Evolutionary conservation across 1,284 basidiomycete genomes (phyloP).

Genomic region (Amylostereum chailletii): DNA sequence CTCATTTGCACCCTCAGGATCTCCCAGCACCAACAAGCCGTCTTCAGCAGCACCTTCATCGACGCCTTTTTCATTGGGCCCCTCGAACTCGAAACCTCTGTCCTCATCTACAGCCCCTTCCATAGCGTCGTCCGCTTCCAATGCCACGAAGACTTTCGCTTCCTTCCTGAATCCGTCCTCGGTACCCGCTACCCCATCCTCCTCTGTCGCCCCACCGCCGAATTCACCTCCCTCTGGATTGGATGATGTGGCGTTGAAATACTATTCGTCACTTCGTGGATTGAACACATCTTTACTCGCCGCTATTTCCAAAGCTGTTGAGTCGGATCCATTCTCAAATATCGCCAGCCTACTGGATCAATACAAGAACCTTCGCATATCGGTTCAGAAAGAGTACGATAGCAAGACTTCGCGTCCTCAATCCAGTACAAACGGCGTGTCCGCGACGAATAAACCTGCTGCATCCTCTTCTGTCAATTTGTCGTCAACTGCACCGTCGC

Average conservation of each 20-base stretch:
- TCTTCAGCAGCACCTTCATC: conserved; percentile 5
- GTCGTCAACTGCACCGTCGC: conserved; percentile 5
- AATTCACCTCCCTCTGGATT: conserved; percentile 16
- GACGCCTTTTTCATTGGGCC: conserved; percentile 2
- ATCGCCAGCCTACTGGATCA: conserved; percentile 50
- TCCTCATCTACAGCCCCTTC: conserved; percentile 6
- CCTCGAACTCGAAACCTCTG: conserved; percentile 4
- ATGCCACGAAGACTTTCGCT: conserved; percentile 27
- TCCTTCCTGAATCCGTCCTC: conserved; percentile 20
- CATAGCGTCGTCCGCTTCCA: conserved; percentile 21
- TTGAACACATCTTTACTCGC: conserved; percentile 69
- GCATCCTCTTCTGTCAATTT: conserved; percentile 15
- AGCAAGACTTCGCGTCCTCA: conserved; percentile 16
- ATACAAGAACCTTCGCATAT: conserved; percentile 54
- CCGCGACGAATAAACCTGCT: conserved; percentile 15
- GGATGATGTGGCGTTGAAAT: conserved; percentile 35
- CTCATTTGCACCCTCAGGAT: conserved; percentile 13
- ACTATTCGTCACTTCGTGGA: conserved; percentile 72
- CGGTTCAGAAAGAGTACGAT: conserved; percentile 52
- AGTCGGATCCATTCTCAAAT: conserved; percentile 73
- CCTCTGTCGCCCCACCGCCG: conserved; percentile 11
- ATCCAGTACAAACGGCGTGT: neutral
- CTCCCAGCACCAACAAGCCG: conserved; percentile 3
- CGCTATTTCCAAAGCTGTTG: conserved; percentile 53
- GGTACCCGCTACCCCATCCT: conserved; percentile 1